A percentile compares a stretch with the other conserved stretches of the same genome.
phyloP scores from a whole-genome alignment of 345 rosid genomes.

The Salix arbutifolia region DNA sequence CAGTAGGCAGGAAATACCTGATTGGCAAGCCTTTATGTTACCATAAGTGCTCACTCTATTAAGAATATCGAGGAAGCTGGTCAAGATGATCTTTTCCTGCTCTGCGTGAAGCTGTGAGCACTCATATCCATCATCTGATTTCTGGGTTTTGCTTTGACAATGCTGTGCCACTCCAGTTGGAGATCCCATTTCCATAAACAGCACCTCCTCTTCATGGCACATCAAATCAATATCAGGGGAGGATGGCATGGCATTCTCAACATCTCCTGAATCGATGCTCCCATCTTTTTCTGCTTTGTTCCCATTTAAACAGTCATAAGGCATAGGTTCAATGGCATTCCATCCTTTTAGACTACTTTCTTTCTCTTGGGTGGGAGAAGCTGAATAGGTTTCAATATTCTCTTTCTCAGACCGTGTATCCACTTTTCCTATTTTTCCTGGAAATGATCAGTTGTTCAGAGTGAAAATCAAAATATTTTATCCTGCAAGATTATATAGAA shows the following conservation, averaged over 20 bases:
- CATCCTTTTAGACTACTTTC: conserved; percentile 24
- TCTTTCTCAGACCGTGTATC: conserved; percentile 15
- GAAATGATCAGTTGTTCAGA: conserved; percentile 9
- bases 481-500: background rate
- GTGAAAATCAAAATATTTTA: background rate
- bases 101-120: conserved; percentile 39
- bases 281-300: conserved; percentile 20
- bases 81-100: conserved; percentile 53
- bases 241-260: conserved; percentile 25
- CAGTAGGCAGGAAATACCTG: background rate
- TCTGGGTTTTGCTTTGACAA: background rate
- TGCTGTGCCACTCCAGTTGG: background rate
- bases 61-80: conserved; percentile 47
- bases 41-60: conserved; percentile 42
- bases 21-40: conserved; percentile 41
- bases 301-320: conserved; percentile 15
- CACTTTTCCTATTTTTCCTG: conserved; percentile 25
- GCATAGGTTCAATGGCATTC: conserved; percentile 23
- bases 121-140: conserved; percentile 18
- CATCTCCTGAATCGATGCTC: conserved; percentile 15
- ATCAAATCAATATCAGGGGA: conserved; percentile 57
- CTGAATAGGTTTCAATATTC: conserved; percentile 11
- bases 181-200: conserved; percentile 18
- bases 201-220: conserved; percentile 57
- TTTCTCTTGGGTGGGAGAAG: conserved; percentile 21